These are phyloP conservation scores for Podospora australis DNA, from an alignment of 495 filamentous ascomycete species.

Conservation along the genomic window DNA sequence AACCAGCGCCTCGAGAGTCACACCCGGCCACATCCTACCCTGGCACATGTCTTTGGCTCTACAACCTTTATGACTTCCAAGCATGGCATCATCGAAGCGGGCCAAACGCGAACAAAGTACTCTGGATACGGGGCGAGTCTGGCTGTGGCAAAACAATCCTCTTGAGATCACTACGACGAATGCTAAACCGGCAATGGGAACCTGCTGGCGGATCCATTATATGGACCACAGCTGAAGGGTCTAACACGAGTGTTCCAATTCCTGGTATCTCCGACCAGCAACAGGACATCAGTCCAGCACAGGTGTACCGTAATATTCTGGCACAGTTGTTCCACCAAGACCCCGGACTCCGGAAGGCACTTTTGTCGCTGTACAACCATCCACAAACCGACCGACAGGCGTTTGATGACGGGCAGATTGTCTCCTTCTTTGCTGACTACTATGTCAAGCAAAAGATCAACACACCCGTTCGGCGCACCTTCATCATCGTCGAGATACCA, in stretches of 20 bases:
- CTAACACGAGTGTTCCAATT: constrained; percentile 14
- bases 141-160: constrained; percentile 34
- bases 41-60: constrained; percentile 32
- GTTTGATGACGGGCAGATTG: constrained; percentile 26
- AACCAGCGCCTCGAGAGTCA: constrained; percentile 9
- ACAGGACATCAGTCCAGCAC: constrained; percentile 16
- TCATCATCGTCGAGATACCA: constrained; percentile 31
- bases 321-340: constrained; percentile 32
- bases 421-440: constrained; percentile 33
- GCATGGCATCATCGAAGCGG: constrained; percentile 31
- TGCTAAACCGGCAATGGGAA: constrained; percentile 28
- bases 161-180: constrained; percentile 20
- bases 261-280: constrained; percentile 9
- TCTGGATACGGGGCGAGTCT: constrained; percentile 30
- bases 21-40: constrained; percentile 23
- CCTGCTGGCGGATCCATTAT: constrained; percentile 25
- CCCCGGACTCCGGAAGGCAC: constrained; percentile 20
- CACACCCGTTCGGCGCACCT: constrained; percentile 24
- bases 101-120: constrained; percentile 25
- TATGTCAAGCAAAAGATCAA: constrained; percentile 25
- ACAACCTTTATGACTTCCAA: constrained; percentile 29
- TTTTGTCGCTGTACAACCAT: constrained; percentile 18
- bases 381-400: constrained; percentile 6
- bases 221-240: constrained; percentile 20
- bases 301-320: constrained; percentile 28